A percentile compares a stretch with the other conserved stretches of the same genome.
Evolutionary conservation across 2,329 filamentous ascomycete genomes (phyloP).

Genomic region (Botrytis paeoniae): DNA sequence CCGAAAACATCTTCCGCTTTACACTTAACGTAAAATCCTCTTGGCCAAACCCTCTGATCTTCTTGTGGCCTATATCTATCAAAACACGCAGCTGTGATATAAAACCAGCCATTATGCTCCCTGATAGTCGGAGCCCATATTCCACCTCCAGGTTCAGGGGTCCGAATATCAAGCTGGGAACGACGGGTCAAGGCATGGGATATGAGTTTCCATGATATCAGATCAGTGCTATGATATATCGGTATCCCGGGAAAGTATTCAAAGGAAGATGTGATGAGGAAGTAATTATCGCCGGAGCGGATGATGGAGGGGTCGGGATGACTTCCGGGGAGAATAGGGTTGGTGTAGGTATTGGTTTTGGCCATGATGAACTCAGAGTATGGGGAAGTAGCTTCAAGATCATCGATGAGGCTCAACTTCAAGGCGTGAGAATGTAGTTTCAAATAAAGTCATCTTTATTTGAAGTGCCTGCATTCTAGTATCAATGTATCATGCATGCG

Average conservation of each 20-base stretch:
- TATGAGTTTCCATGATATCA: constrained; percentile 49
- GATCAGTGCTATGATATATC: constrained; percentile 39
- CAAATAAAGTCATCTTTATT: neutral
- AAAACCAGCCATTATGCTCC: constrained; percentile 45
- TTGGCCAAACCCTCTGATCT: constrained; percentile 11
- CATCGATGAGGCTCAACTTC: neutral
- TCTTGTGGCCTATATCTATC: constrained; percentile 26
- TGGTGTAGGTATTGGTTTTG: constrained; percentile 38
- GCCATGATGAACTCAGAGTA: constrained; percentile 12
- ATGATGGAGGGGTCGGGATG: constrained; percentile 40
- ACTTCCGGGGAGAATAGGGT: constrained; percentile 46
- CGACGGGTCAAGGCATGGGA: constrained; percentile 40
- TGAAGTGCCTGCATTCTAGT: neutral
- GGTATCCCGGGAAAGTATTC: constrained; percentile 12
- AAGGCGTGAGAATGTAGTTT: neutral
- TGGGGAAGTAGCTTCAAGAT: neutral
- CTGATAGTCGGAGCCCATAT: constrained; percentile 50
- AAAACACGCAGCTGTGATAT: constrained; percentile 43
- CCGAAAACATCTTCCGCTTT: constrained; percentile 8
- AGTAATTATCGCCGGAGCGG: constrained; percentile 5
- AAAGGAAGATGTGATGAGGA: constrained; percentile 16
- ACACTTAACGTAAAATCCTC: constrained; percentile 14
- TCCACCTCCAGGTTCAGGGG: constrained; percentile 39
- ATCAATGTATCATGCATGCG: neutral
- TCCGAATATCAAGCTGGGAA: constrained; percentile 41